A percentile compares a stretch with the other conserved stretches of the same genome.
These are phyloP conservation scores for Penicillium crustosum DNA, from an alignment of 2,329 filamentous ascomycete species.

Conservation along the genomic window DNA sequence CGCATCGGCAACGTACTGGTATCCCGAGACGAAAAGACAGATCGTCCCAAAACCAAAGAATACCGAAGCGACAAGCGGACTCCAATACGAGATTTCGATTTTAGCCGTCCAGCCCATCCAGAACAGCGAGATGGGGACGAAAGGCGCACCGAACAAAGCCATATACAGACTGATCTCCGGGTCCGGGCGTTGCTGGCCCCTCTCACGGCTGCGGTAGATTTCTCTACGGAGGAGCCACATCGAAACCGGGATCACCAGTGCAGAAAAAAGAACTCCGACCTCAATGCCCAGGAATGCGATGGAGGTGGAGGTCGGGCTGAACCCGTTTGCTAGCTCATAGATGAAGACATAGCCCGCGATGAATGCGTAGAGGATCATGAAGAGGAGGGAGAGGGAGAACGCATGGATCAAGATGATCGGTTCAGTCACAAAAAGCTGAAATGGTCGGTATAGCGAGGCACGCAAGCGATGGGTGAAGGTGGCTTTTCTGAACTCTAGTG, in stretches of 20 bases:
- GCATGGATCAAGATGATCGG: slow-evolving; percentile 33
- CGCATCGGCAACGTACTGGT: slow-evolving; percentile 58
- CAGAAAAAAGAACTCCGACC: slow-evolving; percentile 42
- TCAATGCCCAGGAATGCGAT: slow-evolving; percentile 51
- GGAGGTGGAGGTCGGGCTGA: slow-evolving; percentile 48
- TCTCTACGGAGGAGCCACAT: slow-evolving; percentile 47
- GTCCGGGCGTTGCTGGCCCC: slow-evolving; percentile 43
- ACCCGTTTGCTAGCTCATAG: slow-evolving; percentile 50
- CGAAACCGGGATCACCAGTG: slow-evolving; percentile 45
- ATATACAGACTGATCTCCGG: slow-evolving; percentile 58
- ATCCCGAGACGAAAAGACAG: slow-evolving; percentile 51
- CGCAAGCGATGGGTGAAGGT: slow-evolving; percentile 43
- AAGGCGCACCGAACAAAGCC: slow-evolving; percentile 52
- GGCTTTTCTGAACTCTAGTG: slow-evolving; percentile 46
- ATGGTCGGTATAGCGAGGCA: slow-evolving; percentile 48
- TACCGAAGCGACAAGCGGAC: slow-evolving; percentile 49
- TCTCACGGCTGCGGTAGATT: slow-evolving; percentile 42
- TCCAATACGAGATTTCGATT: slow-evolving; percentile 50
- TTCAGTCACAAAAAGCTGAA: slow-evolving; percentile 51
- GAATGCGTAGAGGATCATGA: slow-evolving; percentile 36
- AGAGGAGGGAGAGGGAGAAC: slow-evolving; percentile 31
- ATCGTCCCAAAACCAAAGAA: slow-evolving; percentile 54
- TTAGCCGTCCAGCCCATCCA: slow-evolving; percentile 60
- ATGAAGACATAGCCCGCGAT: slow-evolving; percentile 52
- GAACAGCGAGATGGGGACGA: slow-evolving; percentile 55